Percentiles rank a stretch among this genome's conserved stretches.
Conservation (phyloP, 345 rosid genomes). For the Noccaea caerulescens region DNA sequence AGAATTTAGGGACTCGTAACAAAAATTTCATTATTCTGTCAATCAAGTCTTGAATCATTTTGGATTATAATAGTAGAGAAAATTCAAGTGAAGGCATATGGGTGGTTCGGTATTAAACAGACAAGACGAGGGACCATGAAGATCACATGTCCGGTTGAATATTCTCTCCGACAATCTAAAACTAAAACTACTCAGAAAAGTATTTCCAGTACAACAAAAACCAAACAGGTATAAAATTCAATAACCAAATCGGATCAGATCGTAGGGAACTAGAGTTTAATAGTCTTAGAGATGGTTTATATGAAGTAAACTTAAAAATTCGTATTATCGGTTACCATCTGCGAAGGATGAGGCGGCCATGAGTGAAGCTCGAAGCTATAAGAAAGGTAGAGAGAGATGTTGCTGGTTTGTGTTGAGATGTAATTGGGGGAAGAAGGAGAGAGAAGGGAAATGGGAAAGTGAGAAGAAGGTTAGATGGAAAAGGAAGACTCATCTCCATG, state of each 20-base stretch:
- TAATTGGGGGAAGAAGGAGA: conserved; percentile 2
- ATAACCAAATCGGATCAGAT: conserved; percentile 33
- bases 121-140: conserved; percentile 40
- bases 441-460: conserved; percentile 32
- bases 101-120: conserved; percentile 34
- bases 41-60: conserved; percentile 18
- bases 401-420: conserved; percentile 28
- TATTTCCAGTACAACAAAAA: conserved; percentile 28
- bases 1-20: conserved; percentile 7
- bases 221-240: background rate
- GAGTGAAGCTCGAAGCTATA: conserved; percentile 41
- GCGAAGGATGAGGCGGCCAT: conserved; percentile 40
- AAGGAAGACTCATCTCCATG: conserved; percentile 27
- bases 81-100: conserved; percentile 35
- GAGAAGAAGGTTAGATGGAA: conserved; percentile 38
- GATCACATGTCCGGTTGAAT: conserved; percentile 32
- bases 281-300: background rate
- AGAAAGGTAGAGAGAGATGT: conserved; percentile 12
- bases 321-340: conserved; percentile 28
- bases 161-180: conserved; percentile 34
- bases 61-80: conserved; percentile 16
- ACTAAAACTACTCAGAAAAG: background rate
- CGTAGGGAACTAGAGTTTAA: background rate
- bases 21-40: conserved; percentile 1
- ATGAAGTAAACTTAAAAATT: background rate